Conservation (phyloP, 352 stramenopile genomes). For the Globisporangium uncinulatum region DNA sequence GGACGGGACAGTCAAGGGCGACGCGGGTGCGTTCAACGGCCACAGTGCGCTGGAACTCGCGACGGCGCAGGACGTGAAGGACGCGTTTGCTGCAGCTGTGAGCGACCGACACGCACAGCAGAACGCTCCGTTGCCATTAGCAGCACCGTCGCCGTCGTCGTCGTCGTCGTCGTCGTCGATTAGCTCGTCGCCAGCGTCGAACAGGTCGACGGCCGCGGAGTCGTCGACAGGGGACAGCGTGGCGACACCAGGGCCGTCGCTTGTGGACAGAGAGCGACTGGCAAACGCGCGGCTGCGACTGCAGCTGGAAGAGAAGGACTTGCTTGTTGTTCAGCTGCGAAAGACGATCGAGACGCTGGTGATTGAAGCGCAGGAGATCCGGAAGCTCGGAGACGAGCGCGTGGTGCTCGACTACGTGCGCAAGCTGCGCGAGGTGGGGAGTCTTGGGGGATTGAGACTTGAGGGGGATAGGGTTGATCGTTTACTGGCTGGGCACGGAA, state of each 20-base stretch:
- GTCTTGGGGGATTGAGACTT: background rate
- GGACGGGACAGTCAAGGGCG: slow-evolving; percentile 32
- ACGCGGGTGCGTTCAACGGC: slow-evolving; percentile 38
- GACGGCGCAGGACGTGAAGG: slow-evolving; percentile 36
- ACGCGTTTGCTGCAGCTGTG: slow-evolving; percentile 21
- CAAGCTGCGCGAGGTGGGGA: slow-evolving; percentile 56
- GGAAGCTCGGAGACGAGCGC: slow-evolving; percentile 73
- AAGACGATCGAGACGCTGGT: slow-evolving; percentile 75
- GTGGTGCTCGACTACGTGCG: slow-evolving; percentile 82
- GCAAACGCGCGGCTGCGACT: slow-evolving; percentile 32
- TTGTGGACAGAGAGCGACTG: slow-evolving; percentile 5
- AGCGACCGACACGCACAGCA: slow-evolving; percentile 3
- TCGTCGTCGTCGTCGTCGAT: background rate
- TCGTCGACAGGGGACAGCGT: background rate
- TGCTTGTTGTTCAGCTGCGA: slow-evolving; percentile 75
- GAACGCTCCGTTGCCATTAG: background rate
- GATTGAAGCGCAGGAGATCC: slow-evolving; percentile 64
- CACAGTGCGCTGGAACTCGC: slow-evolving; percentile 57
- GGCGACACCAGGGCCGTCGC: slow-evolving; percentile 4
- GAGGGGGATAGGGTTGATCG: too few relatives aligned
- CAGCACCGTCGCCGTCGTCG: background rate
- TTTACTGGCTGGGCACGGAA: background rate
- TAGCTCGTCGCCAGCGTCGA: slow-evolving; percentile 2
- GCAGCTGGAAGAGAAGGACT: slow-evolving; percentile 80
- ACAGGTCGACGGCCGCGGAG: background rate